These are phyloP conservation scores for Pinus albicaulis DNA, from an alignment of 75 land plant genomes.

Conservation along the genomic window DNA sequence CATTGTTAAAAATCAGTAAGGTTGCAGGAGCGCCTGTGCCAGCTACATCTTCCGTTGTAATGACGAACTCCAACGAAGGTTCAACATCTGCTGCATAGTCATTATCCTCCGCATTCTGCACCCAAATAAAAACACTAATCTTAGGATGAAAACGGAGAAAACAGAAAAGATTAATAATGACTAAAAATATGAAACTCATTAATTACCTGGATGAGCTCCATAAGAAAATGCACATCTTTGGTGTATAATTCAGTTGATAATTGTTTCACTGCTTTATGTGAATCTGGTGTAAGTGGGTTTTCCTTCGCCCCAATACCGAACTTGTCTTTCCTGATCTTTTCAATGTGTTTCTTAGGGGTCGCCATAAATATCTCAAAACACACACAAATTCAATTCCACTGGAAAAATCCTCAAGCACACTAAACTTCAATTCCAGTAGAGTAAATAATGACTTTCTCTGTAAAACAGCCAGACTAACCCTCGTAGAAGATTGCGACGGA, in stretches of 20 bases:
- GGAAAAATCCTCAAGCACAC: no score
- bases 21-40: constrained; percentile 32
- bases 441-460: no score
- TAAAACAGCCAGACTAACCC: no score
- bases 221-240: constrained; percentile 53
- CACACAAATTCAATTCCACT: no score
- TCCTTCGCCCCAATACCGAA: constrained; percentile 26
- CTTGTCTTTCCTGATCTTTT: constrained; percentile 32
- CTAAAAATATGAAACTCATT: background rate
- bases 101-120: constrained; percentile 47
- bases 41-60: constrained; percentile 38
- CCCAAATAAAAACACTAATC: background rate
- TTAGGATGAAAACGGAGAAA: background rate
- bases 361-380: background rate
- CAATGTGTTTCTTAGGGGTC: constrained; percentile 18
- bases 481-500: no score
- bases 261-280: constrained; percentile 39
- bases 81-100: constrained; percentile 20
- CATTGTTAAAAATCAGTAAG: constrained; percentile 47
- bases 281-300: constrained; percentile 25
- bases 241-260: constrained; percentile 51
- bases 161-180: background rate
- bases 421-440: no score
- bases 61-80: constrained; percentile 39
- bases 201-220: constrained; percentile 55